phyloP scores from a whole-genome alignment of 139 green algal species.

The Tetraselmis chui region DNA sequence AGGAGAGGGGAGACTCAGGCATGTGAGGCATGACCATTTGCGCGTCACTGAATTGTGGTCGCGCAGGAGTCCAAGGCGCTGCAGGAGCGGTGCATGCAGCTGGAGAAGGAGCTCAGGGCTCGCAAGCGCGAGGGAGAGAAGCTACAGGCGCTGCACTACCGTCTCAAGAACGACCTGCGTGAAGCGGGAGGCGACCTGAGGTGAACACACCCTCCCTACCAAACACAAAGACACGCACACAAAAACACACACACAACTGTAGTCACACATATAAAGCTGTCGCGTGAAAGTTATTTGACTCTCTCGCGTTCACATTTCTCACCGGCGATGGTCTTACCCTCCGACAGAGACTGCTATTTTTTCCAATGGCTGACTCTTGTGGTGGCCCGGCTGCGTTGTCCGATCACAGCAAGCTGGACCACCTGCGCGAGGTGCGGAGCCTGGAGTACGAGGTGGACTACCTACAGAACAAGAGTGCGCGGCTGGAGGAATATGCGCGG shows the following conservation, averaged over 20 bases:
- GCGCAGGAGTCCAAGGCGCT: not conserved
- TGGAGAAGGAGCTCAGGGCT: not conserved
- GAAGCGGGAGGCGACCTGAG: not conserved
- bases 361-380: no score
- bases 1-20: no score
- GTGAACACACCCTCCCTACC: no score
- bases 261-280: no score
- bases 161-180: not conserved
- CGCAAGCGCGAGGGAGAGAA: not conserved
- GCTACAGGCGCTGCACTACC: not conserved
- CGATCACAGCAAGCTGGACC: conserved; percentile 24
- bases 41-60: not conserved
- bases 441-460: conserved; percentile 60
- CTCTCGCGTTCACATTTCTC: no score
- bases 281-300: no score
- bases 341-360: no score
- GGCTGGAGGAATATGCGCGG: not conserved
- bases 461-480: conserved; percentile 24
- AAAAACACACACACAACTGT: no score
- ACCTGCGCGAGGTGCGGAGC: conserved; percentile 46
- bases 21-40: not conserved
- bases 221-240: no score
- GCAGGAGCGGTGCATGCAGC: not conserved
- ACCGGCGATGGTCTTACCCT: no score
- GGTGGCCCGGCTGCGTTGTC: no score